Base-by-base conservation (phyloP, 2,329 filamentous ascomycete species). In the Pezizomycotina sp. region DNA sequence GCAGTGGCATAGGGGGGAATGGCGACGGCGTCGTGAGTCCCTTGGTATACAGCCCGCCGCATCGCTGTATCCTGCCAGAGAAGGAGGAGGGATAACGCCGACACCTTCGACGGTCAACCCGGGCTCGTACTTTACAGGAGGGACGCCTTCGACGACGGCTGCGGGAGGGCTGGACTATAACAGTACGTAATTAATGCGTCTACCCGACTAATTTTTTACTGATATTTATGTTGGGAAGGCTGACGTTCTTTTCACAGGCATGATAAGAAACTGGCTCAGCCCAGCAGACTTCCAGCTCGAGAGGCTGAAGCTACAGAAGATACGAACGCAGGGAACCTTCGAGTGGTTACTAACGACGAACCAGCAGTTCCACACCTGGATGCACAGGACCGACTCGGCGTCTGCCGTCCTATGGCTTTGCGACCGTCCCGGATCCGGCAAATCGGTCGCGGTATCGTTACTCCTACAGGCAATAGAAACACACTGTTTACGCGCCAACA, bases 271-370 rank as follows among this genome's bases (percentile, higher is more conserved):
- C 18, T 44, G 41, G 41, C 16, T 44, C 9, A 39, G 21, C 8
- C 41, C 41, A 8, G 40, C 40, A 22, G 41, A 44, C 27, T 44
- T 44, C 24, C 41, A 44, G 26, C 30, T 44, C 2, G 41, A 44
- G 21, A 35, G 41, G n/a, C 41, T 44, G 14, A 32, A 44, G 23
- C 29, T 44, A 3, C 41, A 44, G 15, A 44, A 25, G 16, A 5
- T 22, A 12, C 33, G 41, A 27, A 37, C 36, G 3, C 28, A 36
- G 6, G 32, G 36, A 13, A 44, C 41, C n/a, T 44, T 44, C 13
- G 41, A 44, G 22, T 44, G 41, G 41, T 31, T 44, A 6, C 32
- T 44, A 6, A 44, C 41, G 9, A 33, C 37, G 6, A 37, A 44
- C 10, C 36, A 37, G 4, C 41, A 40, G 20, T 44, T 40, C 27